Evolutionary conservation across 306 rosid genomes (phyloP).

Genomic region (Pueraria montana): DNA sequence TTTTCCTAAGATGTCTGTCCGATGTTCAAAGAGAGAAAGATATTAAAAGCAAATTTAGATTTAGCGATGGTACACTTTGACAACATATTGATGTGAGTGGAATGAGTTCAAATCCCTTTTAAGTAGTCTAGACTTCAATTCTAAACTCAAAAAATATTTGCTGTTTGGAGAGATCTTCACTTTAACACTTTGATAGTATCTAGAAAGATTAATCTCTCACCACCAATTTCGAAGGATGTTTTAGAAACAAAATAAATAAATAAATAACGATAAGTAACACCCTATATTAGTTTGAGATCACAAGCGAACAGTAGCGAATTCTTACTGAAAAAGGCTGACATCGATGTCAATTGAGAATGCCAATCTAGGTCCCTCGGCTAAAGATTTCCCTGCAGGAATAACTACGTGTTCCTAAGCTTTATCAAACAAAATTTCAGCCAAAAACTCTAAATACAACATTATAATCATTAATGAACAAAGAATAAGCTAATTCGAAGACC

Average conservation of each 20-base stretch:
- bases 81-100: neutral
- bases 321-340: neutral
- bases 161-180: neutral
- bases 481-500: conserved; percentile 7
- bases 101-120: neutral
- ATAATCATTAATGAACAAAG: neutral
- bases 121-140: neutral
- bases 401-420: neutral
- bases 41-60: too few relatives aligned
- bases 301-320: neutral
- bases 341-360: neutral
- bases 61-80: neutral
- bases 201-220: too few relatives aligned
- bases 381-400: neutral
- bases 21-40: neutral
- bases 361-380: neutral
- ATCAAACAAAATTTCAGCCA: neutral
- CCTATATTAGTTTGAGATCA: neutral
- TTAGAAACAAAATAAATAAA: too few relatives aligned
- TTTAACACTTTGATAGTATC: neutral
- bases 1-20: neutral
- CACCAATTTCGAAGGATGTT: too few relatives aligned
- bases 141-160: neutral
- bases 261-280: neutral
- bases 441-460: neutral